Evolutionary conservation across 108 stramenopile genomes (phyloP).

Genomic region (Bacterosira constricta): DNA sequence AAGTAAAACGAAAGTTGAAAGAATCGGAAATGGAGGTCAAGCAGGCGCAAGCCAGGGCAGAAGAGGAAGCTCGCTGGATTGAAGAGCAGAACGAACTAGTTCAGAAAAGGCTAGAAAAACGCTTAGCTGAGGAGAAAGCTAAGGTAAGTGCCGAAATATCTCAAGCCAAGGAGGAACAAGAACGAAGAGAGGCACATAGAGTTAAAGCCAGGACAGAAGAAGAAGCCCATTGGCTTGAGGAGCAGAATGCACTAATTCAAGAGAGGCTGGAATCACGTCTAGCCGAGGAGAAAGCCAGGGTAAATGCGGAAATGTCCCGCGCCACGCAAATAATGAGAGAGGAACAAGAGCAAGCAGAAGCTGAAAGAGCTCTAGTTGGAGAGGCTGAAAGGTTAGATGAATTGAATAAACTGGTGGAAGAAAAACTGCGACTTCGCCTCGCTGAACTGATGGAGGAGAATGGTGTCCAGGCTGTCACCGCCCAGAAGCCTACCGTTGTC

Average conservation of each 20-base stretch:
- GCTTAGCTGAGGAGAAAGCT: slow-evolving; percentile 15
- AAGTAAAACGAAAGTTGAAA: neutral
- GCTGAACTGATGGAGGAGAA: slow-evolving; percentile 8
- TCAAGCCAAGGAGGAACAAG: neutral
- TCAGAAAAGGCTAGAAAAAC: slow-evolving; percentile 7
- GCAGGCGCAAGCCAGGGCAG: neutral
- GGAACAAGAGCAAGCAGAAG: slow-evolving; percentile 1
- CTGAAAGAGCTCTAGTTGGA: neutral
- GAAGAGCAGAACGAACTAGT: slow-evolving; percentile 4
- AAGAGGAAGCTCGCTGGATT: slow-evolving; percentile 1
- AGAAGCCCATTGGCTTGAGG: slow-evolving; percentile 8
- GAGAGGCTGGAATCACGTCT: slow-evolving; percentile 6
- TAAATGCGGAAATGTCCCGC: slow-evolving; percentile 5
- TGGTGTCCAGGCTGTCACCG: neutral
- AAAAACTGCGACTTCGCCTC: slow-evolving; percentile 4
- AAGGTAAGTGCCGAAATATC: slow-evolving; percentile 18
- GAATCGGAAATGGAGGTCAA: neutral
- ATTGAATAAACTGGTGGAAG: slow-evolving; percentile 27
- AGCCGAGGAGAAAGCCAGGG: slow-evolving; percentile 10
- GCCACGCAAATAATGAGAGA: neutral
- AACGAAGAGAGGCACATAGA: neutral
- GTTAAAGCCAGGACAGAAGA: neutral
- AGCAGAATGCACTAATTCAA: slow-evolving; percentile 3
- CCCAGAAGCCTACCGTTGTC: too few species aligned
- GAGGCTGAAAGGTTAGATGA: slow-evolving; percentile 3